These are phyloP conservation scores for Adansonia digitata DNA, from an alignment of 345 rosid genomes.

Conservation along the genomic window DNA sequence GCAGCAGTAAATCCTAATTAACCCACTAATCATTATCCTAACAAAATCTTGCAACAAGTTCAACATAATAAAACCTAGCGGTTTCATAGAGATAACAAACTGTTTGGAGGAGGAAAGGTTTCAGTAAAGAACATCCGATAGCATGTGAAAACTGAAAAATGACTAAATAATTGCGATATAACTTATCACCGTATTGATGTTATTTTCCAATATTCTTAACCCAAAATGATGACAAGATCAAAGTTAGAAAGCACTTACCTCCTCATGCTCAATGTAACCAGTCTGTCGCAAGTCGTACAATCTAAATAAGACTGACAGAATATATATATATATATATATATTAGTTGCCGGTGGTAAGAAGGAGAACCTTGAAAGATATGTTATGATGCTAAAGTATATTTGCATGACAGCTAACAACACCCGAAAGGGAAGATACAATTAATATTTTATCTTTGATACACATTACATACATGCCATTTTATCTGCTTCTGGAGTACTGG, in stretches of 20 bases:
- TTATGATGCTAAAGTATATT: not conserved
- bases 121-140: not conserved
- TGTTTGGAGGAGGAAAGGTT: not conserved
- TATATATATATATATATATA: not conserved
- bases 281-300: conserved; percentile 53
- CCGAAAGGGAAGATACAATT: not conserved
- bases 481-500: conserved; percentile 39
- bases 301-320: conserved; percentile 53
- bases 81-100: not conserved
- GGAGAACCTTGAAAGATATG: not conserved
- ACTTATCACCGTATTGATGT: not conserved
- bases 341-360: not conserved
- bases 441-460: not conserved
- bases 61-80: not conserved
- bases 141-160: not conserved
- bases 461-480: conserved; percentile 47
- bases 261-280: conserved; percentile 54
- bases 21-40: not conserved
- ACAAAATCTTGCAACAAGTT: not conserved
- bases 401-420: not conserved
- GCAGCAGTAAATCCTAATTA: not conserved
- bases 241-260: conserved; percentile 30
- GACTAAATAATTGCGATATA: not conserved
- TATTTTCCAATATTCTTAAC: not conserved
- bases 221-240: not conserved